phyloP scores from a whole-genome alignment of 2,329 filamentous ascomycete genomes.

The Domatiomyces globalis region DNA sequence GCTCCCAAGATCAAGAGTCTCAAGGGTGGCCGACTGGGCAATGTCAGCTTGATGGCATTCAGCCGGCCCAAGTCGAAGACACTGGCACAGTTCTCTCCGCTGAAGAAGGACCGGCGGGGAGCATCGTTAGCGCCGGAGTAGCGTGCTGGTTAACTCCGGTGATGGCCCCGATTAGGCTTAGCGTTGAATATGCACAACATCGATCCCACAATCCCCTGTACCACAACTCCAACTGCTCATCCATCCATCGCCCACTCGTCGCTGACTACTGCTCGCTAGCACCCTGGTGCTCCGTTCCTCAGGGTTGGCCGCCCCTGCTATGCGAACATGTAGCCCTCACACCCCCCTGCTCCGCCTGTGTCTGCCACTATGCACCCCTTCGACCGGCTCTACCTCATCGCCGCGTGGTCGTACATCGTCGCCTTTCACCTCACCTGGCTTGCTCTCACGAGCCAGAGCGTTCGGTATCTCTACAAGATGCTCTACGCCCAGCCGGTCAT shows the following conservation, averaged over 20 bases:
- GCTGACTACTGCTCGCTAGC: not conserved
- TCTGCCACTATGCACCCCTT: conserved; percentile 11
- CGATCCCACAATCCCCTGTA: not conserved
- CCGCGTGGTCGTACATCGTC: conserved; percentile 17
- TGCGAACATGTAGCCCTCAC: conserved; percentile 13
- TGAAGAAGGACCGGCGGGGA: conserved; percentile 52
- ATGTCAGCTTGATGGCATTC: conserved; percentile 15
- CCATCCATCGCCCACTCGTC: not conserved
- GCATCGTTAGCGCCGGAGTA: not conserved
- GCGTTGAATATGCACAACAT: too few species aligned
- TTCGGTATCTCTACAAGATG: not conserved
- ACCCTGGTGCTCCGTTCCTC: not conserved
- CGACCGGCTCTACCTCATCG: conserved; percentile 16
- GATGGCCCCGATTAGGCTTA: too few species aligned
- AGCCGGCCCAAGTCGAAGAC: conserved; percentile 11
- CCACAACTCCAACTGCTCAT: not conserved
- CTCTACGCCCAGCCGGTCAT: not conserved
- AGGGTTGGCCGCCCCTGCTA: conserved; percentile 3
- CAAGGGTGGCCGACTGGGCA: conserved; percentile 15
- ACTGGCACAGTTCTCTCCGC: conserved; percentile 52
- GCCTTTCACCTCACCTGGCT: conserved; percentile 14
- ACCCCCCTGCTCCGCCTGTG: conserved; percentile 2
- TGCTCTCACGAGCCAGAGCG: conserved; percentile 4
- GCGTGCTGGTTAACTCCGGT: too few species aligned
- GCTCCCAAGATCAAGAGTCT: conserved; percentile 21